Conservation (phyloP, 371 early-diverging fungal species). For the Rhizopus sp. region DNA sequence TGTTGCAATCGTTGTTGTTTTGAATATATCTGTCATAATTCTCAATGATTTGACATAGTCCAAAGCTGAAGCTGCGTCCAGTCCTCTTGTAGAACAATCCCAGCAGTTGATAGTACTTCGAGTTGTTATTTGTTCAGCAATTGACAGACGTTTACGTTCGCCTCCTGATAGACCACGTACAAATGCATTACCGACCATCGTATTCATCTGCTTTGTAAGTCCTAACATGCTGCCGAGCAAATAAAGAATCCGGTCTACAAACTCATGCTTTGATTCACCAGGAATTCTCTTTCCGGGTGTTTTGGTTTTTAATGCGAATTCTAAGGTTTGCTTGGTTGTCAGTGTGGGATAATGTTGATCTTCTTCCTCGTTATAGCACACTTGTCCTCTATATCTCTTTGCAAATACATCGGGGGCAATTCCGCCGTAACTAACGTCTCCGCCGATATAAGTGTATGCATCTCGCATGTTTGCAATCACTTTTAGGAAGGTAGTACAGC, state of each 20-base stretch:
- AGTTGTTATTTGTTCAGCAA: constrained; percentile 84
- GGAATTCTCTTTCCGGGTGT: constrained; percentile 60
- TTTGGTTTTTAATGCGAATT: constrained; percentile 64
- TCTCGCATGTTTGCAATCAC: constrained; percentile 65
- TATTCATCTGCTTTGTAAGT: constrained; percentile 70
- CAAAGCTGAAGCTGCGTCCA: constrained; percentile 88
- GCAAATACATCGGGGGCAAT: constrained; percentile 53
- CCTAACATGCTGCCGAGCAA: constrained; percentile 69
- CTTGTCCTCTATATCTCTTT: constrained; percentile 59
- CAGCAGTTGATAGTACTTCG: constrained; percentile 73
- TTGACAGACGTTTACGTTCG: constrained; percentile 83
- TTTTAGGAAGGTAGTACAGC: constrained; percentile 68
- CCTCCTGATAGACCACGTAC: constrained; percentile 85
- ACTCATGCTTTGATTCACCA: constrained; percentile 38
- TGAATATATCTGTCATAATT: constrained; percentile 62
- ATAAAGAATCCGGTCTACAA: constrained; percentile 47
- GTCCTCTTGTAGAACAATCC: constrained; percentile 86
- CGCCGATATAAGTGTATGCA: constrained; percentile 56
- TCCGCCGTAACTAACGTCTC: constrained; percentile 63
- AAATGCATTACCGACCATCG: constrained; percentile 81
- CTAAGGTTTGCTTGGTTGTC: constrained; percentile 69
- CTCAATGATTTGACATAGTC: constrained; percentile 72
- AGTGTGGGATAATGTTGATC: constrained; percentile 72
- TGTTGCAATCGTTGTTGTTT: constrained; percentile 65
- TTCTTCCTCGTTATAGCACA: constrained; percentile 71